A percentile compares a stretch with the other conserved stretches of the same genome.
phyloP scores from a whole-genome alignment of 495 filamentous ascomycete species.

The Sabuloglossum arenarium region DNA sequence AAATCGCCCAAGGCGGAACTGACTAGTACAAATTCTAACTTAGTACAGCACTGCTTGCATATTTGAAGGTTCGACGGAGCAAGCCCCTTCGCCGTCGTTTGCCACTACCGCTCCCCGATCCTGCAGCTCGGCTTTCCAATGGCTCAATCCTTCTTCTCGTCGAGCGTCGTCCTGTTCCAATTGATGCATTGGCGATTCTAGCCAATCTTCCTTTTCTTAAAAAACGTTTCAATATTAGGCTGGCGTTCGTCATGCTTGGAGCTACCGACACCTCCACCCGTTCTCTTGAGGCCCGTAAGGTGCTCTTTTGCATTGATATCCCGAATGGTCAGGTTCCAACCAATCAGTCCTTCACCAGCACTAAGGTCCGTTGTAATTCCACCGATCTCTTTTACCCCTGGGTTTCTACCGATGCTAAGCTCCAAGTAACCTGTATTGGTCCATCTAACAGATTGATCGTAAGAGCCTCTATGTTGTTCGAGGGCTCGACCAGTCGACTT shows the following conservation, averaged over 20 bases:
- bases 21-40: no score
- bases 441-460: conserved; percentile 20
- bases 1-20: no score
- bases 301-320: conserved; percentile 45
- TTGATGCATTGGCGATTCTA: no score
- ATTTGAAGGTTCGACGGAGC: no score
- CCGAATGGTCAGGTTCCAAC: conserved; percentile 22
- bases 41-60: no score
- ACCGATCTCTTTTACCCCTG: no score
- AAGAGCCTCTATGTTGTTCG: conserved; percentile 22
- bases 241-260: conserved; percentile 49
- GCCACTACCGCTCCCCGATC: no score
- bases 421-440: conserved; percentile 45
- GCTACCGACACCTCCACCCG: conserved; percentile 58
- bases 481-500: conserved; percentile 9
- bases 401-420: conserved; percentile 23
- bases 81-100: no score
- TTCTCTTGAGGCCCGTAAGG: conserved; percentile 50
- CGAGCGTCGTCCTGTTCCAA: no score
- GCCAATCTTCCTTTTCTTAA: conserved; percentile 30
- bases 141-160: no score
- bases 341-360: conserved; percentile 4
- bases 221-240: conserved; percentile 56
- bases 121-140: no score
- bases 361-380: neutral